These are phyloP conservation scores for Pichia scutulata DNA, from an alignment of 805 yeast genomes.

Conservation along the genomic window DNA sequence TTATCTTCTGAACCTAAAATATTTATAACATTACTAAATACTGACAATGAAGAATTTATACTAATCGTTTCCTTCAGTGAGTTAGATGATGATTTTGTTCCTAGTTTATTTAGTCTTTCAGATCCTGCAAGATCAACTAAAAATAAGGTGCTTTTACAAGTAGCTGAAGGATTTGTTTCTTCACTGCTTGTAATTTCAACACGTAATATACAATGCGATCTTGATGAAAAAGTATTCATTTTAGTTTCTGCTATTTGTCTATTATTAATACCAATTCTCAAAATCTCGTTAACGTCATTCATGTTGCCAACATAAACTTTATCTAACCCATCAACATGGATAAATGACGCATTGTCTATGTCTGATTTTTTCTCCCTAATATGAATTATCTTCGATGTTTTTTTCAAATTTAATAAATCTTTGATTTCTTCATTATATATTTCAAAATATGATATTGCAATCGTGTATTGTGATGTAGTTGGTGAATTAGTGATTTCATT, in stretches of 20 bases:
- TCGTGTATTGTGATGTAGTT: slow-evolving; percentile 17
- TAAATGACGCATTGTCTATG: slow-evolving; percentile 37
- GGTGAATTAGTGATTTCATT: slow-evolving; percentile 31
- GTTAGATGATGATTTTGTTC: slow-evolving; percentile 64
- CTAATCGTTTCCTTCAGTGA: slow-evolving; percentile 77
- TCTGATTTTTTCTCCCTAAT: slow-evolving; percentile 55
- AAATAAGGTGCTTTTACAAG: slow-evolving; percentile 57
- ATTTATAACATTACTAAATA: slow-evolving; percentile 75
- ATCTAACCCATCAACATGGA: slow-evolving; percentile 63
- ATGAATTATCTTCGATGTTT: slow-evolving; percentile 31
- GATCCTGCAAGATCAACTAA: slow-evolving; percentile 85
- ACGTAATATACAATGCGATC: slow-evolving; percentile 77
- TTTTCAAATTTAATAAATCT: slow-evolving; percentile 51
- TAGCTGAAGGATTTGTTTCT: slow-evolving; percentile 46
- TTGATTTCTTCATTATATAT: slow-evolving; percentile 69
- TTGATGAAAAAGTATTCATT: slow-evolving; percentile 44
- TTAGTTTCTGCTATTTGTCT: slow-evolving; percentile 40
- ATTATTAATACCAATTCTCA: slow-evolving; percentile 49
- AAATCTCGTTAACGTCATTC: slow-evolving; percentile 48
- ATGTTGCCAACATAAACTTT: slow-evolving; percentile 52
- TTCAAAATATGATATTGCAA: slow-evolving; percentile 70
- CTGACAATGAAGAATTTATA: slow-evolving; percentile 69
- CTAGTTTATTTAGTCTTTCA: slow-evolving; percentile 44
- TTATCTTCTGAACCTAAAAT: slow-evolving; percentile 59
- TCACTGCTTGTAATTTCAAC: slow-evolving; percentile 40